These are phyloP conservation scores for Kuraishia molischiana DNA, from an alignment of 805 yeast species.

Conservation along the genomic window DNA sequence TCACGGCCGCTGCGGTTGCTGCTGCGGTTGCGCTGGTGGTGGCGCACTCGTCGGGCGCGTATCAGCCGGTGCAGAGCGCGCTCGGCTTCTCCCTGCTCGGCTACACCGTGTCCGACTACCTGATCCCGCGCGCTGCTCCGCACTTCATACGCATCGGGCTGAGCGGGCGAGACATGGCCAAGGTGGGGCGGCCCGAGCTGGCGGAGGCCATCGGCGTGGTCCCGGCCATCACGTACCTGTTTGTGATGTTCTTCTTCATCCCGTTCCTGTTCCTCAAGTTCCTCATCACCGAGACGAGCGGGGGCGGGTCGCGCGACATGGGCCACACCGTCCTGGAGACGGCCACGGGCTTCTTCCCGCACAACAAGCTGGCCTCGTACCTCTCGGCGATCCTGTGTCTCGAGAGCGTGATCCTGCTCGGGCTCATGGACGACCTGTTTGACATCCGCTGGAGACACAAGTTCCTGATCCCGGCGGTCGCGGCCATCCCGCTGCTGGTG, in stretches of 20 bases:
- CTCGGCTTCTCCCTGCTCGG: constrained; percentile 63
- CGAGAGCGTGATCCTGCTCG: constrained; percentile 75
- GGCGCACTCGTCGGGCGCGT: too few relatives aligned
- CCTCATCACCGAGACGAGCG: constrained; percentile 36
- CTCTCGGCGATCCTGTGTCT: constrained; percentile 77
- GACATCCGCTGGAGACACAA: constrained; percentile 98
- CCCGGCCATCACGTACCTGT: constrained; percentile 70
- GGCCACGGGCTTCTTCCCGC: constrained; percentile 46
- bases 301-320: constrained; percentile 46
- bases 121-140: constrained; percentile 63
- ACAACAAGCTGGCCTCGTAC: constrained; percentile 74
- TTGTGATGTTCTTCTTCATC: constrained; percentile 73
- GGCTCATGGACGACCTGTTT: constrained; percentile 89
- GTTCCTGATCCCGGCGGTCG: constrained; percentile 90
- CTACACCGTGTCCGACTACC: constrained; percentile 41
- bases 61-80: constrained; percentile 47
- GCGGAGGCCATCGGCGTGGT: constrained; percentile 95
- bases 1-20: too few relatives aligned
- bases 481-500: constrained; percentile 81
- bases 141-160: constrained; percentile 72
- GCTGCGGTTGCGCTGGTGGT: too few relatives aligned
- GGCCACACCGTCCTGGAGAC: constrained; percentile 11
- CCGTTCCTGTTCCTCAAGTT: constrained; percentile 82
- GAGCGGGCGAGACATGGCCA: constrained; percentile 78
- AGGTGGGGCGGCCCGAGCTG: constrained; percentile 58